These are phyloP conservation scores for Gymnopus androsaceus DNA, from an alignment of 1,284 basidiomycete genomes.

Conservation along the genomic window DNA sequence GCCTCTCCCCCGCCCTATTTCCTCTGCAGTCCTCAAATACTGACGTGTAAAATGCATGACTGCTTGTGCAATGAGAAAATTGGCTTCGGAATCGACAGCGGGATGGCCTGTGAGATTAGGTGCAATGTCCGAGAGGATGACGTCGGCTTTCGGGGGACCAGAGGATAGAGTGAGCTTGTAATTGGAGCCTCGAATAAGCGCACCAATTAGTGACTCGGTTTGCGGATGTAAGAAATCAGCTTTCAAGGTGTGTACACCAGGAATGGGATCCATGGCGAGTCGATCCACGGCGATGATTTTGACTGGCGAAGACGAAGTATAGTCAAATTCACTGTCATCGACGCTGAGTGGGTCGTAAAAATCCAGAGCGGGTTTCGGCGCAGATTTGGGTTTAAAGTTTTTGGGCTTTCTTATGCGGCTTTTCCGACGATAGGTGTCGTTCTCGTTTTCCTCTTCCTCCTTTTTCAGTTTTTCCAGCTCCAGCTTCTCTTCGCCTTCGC, in stretches of 20 bases:
- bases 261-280: constrained; percentile 65
- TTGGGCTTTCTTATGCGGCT: neutral
- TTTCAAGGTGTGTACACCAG: constrained; percentile 67
- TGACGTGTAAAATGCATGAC: constrained; percentile 61
- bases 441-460: constrained; percentile 1
- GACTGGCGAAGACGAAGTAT: constrained; percentile 28
- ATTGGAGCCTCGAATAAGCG: constrained; percentile 35
- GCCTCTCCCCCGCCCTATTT: constrained; percentile 44
- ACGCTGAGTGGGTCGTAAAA: constrained; percentile 45
- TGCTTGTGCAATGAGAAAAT: constrained; percentile 63
- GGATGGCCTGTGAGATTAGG: constrained; percentile 69
- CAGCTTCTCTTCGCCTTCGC: neutral
- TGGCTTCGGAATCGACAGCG: constrained; percentile 57
- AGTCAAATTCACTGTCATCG: constrained; percentile 25
- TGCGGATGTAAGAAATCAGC: constrained; percentile 73
- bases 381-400: neutral
- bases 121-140: constrained; percentile 80
- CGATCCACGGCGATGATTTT: constrained; percentile 77
- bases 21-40: constrained; percentile 51
- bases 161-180: constrained; percentile 18
- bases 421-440: neutral
- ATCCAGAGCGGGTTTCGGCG: constrained; percentile 6
- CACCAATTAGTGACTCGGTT: constrained; percentile 50
- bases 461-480: constrained; percentile 12
- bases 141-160: constrained; percentile 59